Base-by-base conservation (phyloP, 306 rosid genomes). In the Senna siamea region DNA sequence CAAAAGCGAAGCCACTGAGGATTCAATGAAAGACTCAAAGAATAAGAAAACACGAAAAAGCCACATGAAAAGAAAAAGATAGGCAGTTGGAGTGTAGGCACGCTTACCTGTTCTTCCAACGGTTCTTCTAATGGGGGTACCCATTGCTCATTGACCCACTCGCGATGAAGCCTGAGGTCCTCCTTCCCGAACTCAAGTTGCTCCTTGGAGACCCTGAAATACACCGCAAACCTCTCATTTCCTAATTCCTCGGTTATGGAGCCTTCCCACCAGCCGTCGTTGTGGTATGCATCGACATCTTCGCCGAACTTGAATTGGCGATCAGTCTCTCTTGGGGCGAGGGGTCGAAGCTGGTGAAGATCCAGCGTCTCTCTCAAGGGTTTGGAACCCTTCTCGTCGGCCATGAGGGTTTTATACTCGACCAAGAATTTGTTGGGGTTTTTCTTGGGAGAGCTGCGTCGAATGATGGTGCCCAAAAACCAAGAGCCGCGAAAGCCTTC, bases 211-310 rank as follows among this genome's bases (percentile, higher is more conserved):
- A 17, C 77, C 30, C 86, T 72, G 72, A 88, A 88, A 74, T 75
- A 88, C 26, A 88, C 90, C 0, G 79, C 32, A n/a, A 79, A 79
- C 7, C 46, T 83, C 7, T 80, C 90, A 6, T 77, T 56, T 2
- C 57, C 78, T 13, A 79, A 30, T 14, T 55, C 81, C 18, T 66
- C 4, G 0, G 84, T 75, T 0, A 88, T 74, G 44, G 58, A 63
- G 38, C 90, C 93, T 69, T 81, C 86, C 93, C 93, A 88, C 93
- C 93, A 88, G 26, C 93, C 93, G 0, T 85, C 93, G 6, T 88
- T 75, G 65, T 77, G 76, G 76, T 12, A 83, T 0, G 87, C 93
- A 28, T 88, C 93, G 28, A 88, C 90, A 53, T 85, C 84, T 6
- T 88, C 88, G 23, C 93, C 93, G 38, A 74, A 72, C 72, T 66